Conservation (phyloP, 441 rosid genomes). For the Bruguiera hainesii region DNA sequence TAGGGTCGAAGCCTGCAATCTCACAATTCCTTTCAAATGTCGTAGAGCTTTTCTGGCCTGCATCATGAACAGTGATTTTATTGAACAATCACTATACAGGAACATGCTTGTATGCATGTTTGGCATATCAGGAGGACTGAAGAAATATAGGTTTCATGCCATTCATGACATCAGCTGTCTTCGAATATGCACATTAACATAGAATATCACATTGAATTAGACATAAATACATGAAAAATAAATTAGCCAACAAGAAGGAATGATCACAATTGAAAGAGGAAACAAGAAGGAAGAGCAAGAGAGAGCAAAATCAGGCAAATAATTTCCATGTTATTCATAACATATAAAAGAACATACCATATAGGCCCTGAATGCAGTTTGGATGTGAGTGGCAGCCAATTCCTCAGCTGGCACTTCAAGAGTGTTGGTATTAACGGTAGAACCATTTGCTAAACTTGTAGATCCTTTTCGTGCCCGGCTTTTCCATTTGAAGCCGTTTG, state of each 20-base stretch:
- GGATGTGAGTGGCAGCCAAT: slow-evolving; percentile 82
- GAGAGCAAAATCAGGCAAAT: background rate
- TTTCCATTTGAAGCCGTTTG: slow-evolving; percentile 64
- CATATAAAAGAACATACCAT: slow-evolving; percentile 38
- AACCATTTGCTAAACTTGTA: slow-evolving; percentile 18
- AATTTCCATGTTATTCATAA: background rate
- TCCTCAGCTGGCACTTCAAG: slow-evolving; percentile 55
- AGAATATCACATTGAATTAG: no score
- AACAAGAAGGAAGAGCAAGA: no score
- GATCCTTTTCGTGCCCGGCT: slow-evolving; percentile 27
- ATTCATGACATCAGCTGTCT: background rate
- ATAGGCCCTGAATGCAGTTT: slow-evolving; percentile 78
- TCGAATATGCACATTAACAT: no score
- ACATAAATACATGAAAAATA: no score
- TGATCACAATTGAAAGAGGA: no score
- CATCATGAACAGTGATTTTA: slow-evolving; percentile 16
- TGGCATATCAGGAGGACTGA: background rate
- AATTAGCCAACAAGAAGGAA: no score
- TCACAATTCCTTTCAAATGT: slow-evolving; percentile 54
- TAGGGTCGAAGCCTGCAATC: slow-evolving; percentile 50
- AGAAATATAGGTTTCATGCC: background rate
- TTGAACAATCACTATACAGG: background rate
- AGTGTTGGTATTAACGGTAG: slow-evolving; percentile 26
- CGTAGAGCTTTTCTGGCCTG: slow-evolving; percentile 78
- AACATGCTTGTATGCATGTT: background rate